Conservation (phyloP, 176 grass and related monocot species). For the Raddia guianensis region DNA sequence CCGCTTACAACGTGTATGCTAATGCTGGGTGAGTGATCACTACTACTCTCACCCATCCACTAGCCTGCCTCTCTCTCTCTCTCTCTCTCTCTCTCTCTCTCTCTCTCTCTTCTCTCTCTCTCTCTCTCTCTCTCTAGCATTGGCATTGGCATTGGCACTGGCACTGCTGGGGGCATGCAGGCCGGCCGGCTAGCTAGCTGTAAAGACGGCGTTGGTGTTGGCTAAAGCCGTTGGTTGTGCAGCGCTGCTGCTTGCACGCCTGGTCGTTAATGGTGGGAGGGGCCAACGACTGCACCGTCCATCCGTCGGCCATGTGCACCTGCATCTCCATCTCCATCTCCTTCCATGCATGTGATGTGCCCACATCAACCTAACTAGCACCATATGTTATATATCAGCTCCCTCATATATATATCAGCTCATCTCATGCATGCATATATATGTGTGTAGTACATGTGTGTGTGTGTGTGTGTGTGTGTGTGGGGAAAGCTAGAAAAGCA, state of each 20-base stretch:
- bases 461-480: neutral
- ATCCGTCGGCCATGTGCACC: slow-evolving; percentile 37
- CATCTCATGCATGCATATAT: neutral
- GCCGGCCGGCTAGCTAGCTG: slow-evolving; percentile 41
- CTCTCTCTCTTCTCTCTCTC: neutral
- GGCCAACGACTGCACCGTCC: slow-evolving; percentile 60
- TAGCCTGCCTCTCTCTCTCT: neutral
- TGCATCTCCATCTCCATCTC: slow-evolving; percentile 35
- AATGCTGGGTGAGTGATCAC: slow-evolving; percentile 2
- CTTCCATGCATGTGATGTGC: neutral
- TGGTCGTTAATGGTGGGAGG: slow-evolving; percentile 55
- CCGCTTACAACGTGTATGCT: slow-evolving; percentile 44
- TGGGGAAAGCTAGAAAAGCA: neutral
- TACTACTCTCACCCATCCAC: neutral
- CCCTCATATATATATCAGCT: neutral
- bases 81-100: slow-evolving; percentile 7
- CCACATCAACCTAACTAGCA: slow-evolving; percentile 2
- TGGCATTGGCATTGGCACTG: no score
- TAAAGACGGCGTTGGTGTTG: slow-evolving; percentile 41
- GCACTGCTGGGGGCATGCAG: no score
- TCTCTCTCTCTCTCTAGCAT: neutral
- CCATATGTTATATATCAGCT: neutral
- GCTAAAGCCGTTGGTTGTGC: slow-evolving; percentile 38
- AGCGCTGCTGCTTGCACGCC: slow-evolving; percentile 7
- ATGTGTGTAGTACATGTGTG: no score